These are phyloP conservation scores for Asterochloris sp. DNA, from an alignment of 139 green algal genomes.

Conservation along the genomic window DNA sequence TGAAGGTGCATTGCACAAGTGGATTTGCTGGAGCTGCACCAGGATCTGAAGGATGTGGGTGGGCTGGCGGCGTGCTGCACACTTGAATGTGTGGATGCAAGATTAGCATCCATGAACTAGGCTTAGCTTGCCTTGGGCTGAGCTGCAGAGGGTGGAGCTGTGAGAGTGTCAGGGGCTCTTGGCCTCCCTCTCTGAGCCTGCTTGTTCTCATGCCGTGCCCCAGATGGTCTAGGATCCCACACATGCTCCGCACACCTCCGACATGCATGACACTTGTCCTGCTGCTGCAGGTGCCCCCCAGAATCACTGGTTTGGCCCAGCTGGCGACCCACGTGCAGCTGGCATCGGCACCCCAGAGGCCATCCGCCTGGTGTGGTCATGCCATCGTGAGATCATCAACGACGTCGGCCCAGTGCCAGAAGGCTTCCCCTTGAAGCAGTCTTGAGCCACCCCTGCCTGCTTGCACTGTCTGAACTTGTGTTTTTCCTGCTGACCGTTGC, in stretches of 20 bases:
- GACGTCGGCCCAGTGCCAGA: slow-evolving; percentile 64
- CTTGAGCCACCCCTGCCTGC: neutral
- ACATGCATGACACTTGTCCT: neutral
- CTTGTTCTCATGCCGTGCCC: slow-evolving; percentile 32
- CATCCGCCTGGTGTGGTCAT: slow-evolving; percentile 94
- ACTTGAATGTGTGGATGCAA: too few species aligned
- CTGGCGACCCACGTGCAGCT: slow-evolving; percentile 86
- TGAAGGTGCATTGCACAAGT: too few species aligned
- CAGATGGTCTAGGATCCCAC: slow-evolving; percentile 95
- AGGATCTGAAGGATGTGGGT: too few species aligned
- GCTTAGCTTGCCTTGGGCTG: too few species aligned
- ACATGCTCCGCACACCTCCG: slow-evolving; percentile 44
- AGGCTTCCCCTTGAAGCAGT: slow-evolving; percentile 5
- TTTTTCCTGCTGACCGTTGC: too few species aligned
- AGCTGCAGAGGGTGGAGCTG: too few species aligned
- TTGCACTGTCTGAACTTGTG: too few species aligned
- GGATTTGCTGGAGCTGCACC: too few species aligned
- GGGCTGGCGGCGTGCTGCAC: too few species aligned
- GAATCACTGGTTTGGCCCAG: slow-evolving; percentile 99
- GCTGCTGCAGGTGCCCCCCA: slow-evolving; percentile 88
- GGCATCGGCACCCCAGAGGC: slow-evolving; percentile 97
- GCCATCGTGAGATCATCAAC: slow-evolving; percentile 86
- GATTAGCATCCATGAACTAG: too few species aligned
- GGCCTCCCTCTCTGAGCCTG: neutral
- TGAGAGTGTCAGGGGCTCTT: too few species aligned